Evolutionary conservation across 1,284 basidiomycete genomes (phyloP).

Genomic region (Fistulinella cinereoalba): DNA sequence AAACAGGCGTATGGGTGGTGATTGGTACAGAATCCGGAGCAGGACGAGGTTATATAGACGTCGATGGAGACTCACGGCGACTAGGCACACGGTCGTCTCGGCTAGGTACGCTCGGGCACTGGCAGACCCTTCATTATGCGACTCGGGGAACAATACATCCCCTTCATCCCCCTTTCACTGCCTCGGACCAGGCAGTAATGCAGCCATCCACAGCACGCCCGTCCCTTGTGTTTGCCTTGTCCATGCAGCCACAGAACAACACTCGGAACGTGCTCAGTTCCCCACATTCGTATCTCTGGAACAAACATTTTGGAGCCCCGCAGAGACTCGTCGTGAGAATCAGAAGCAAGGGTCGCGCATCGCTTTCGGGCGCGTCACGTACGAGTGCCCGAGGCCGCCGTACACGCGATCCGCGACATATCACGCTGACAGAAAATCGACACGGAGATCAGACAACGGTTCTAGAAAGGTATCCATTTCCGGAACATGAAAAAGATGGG

Average conservation of each 20-base stretch:
- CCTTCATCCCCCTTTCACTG: not conserved
- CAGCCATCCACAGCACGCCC: slow-evolving; percentile 8
- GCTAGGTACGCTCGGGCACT: not conserved
- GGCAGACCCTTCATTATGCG: not conserved
- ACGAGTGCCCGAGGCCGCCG: too few relatives aligned
- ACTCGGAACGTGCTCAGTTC: not conserved
- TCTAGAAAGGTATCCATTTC: too few relatives aligned
- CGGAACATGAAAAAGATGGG: not conserved
- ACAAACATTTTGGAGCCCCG: slow-evolving; percentile 2
- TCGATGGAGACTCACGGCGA: too few relatives aligned
- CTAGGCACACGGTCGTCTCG: not conserved
- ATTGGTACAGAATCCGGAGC: too few relatives aligned
- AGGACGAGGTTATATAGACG: not conserved
- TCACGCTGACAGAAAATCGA: not conserved
- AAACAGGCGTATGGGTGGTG: not conserved
- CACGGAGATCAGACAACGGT: too few relatives aligned
- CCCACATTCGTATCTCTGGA: slow-evolving; percentile 14
- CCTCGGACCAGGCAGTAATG: too few relatives aligned
- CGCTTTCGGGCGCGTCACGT: not conserved
- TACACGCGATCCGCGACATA: not conserved
- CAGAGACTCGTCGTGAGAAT: slow-evolving; percentile 12
- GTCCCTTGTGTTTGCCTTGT: slow-evolving; percentile 9
- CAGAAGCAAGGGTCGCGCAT: not conserved
- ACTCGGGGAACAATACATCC: not conserved
- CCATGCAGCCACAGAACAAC: slow-evolving; percentile 11